Conservation (phyloP, 139 green algal species). For the Coelastrella sp. region DNA sequence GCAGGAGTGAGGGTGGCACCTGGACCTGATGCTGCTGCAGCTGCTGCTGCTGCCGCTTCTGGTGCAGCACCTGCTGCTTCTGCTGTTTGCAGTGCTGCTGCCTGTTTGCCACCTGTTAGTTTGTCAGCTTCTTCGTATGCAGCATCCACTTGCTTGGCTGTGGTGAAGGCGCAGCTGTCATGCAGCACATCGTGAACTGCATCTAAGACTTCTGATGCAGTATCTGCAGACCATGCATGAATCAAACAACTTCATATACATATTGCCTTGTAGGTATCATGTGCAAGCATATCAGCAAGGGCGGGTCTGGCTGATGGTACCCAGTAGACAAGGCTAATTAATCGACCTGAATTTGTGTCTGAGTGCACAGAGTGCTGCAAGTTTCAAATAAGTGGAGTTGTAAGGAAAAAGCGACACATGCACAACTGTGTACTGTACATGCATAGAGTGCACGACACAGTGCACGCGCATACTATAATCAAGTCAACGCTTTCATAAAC, state of each 20-base stretch:
- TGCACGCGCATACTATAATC: not conserved
- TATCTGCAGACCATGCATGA: not conserved
- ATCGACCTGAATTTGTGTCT: no score
- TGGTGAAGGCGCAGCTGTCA: conserved; percentile 26
- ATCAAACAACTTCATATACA: not conserved
- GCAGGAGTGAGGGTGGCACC: not conserved
- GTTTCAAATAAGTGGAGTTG: no score
- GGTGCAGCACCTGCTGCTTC: conserved; percentile 10
- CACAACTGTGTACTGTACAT: no score
- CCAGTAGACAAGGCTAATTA: no score
- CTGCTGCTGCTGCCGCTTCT: conserved; percentile 6
- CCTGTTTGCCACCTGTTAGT: conserved; percentile 32
- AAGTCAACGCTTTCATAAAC: no score
- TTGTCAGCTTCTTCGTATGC: conserved; percentile 45
- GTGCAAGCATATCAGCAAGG: not conserved
- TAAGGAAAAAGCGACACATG: no score
- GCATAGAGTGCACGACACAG: not conserved
- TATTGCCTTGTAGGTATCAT: no score
- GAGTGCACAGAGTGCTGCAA: no score
- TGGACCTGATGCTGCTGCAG: conserved; percentile 11
- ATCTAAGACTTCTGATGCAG: conserved; percentile 14
- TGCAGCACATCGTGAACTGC: conserved; percentile 43
- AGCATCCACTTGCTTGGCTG: conserved; percentile 40
- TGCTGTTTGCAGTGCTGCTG: conserved; percentile 41
- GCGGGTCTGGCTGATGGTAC: no score